phyloP scores from a whole-genome alignment of 768 basidiomycete species.

The Russula sp. region DNA sequence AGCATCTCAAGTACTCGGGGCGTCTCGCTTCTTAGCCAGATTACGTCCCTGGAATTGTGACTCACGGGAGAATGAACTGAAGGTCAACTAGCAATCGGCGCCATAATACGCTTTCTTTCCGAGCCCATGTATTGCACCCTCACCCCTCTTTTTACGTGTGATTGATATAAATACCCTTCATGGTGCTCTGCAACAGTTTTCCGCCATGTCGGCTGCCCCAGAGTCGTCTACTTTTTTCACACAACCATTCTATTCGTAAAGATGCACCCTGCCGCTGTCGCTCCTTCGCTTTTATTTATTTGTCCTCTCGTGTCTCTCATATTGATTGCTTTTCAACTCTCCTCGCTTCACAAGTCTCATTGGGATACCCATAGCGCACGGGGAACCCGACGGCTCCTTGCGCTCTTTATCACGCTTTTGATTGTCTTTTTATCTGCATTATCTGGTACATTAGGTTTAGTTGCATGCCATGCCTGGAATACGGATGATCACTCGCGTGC shows the following conservation, averaged over 20 bases:
- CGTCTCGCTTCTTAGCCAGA: conserved; percentile 17
- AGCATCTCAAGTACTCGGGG: neutral
- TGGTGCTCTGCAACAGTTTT: neutral
- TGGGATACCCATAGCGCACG: conserved; percentile 10
- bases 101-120: neutral
- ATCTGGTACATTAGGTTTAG: conserved; percentile 9
- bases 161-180: conserved; percentile 2
- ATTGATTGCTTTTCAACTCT: conserved; percentile 4
- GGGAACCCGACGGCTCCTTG: conserved; percentile 12
- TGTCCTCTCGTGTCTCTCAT: conserved; percentile 6
- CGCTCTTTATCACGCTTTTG: conserved; percentile 3
- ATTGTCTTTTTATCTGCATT: conserved; percentile 7
- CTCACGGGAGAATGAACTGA: conserved; percentile 1
- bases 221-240: conserved; percentile 2
- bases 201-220: conserved; percentile 8
- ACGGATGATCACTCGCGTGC: conserved; percentile 6
- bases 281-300: conserved; percentile 20
- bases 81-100: neutral
- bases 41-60: conserved; percentile 9
- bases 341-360: conserved; percentile 7
- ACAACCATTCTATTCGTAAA: conserved; percentile 5
- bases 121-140: neutral
- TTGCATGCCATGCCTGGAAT: conserved; percentile 2
- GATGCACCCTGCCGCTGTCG: conserved; percentile 8
- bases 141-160: neutral